A percentile compares a stretch with the other conserved stretches of the same genome.
These are phyloP conservation scores for Limonium bicolor DNA, from an alignment of 148 eudicot genomes.

Conservation along the genomic window DNA sequence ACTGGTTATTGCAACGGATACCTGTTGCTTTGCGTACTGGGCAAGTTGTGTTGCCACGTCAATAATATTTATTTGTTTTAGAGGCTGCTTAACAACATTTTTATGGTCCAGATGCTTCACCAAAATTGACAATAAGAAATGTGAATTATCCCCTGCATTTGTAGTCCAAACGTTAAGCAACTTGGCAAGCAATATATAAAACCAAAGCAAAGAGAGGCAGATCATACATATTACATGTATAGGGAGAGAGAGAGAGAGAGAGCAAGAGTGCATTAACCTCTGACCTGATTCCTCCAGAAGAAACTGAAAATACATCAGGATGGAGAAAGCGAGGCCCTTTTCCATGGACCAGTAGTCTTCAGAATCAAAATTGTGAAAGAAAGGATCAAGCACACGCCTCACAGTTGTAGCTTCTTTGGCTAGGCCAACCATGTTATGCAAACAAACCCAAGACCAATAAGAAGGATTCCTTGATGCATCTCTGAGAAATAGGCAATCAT, in stretches of 20 bases:
- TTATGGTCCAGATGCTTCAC: conserved; percentile 85
- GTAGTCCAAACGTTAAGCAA: conserved; percentile 3
- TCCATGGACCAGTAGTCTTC: conserved; percentile 70
- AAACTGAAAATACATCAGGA: conserved; percentile 51
- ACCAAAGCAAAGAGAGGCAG: too few relatives aligned
- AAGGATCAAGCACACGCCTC: conserved; percentile 81
- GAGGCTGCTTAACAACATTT: conserved; percentile 51
- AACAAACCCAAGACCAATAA: conserved; percentile 76
- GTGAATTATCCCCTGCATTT: conserved; percentile 52
- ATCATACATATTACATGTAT: too few relatives aligned
- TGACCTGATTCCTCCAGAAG: conserved; percentile 78
- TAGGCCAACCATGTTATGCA: conserved; percentile 65
- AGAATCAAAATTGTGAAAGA: conserved; percentile 58
- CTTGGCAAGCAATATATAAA: not conserved
- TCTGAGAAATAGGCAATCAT: conserved; percentile 16
- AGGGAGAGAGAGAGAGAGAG: too few relatives aligned
- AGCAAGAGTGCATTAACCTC: not conserved
- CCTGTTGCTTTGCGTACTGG: conserved; percentile 36
- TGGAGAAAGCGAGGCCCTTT: conserved; percentile 59
- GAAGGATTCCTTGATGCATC: conserved; percentile 62
- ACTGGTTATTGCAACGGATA: conserved; percentile 52
- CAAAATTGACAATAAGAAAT: conserved; percentile 51
- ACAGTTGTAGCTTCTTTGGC: conserved; percentile 85
- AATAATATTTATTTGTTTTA: conserved; percentile 48
- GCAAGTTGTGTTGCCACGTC: conserved; percentile 48